Evolutionary conservation across 495 filamentous ascomycete species (phyloP).

Genomic region (Sordaria brevicollis): DNA sequence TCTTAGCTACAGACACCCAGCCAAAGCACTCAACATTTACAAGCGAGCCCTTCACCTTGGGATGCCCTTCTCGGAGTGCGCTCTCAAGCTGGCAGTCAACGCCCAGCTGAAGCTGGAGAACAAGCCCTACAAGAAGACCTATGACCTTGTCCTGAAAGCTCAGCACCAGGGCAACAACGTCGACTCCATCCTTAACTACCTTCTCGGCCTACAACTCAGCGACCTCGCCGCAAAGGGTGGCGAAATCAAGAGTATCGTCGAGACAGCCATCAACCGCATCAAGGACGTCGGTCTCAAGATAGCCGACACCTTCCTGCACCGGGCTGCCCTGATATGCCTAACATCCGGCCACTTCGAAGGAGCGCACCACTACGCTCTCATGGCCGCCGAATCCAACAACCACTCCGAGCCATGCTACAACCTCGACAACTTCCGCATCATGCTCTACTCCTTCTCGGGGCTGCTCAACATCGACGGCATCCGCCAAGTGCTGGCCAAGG

Average conservation of each 20-base stretch:
- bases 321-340: conserved; percentile 25
- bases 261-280: conserved; percentile 7
- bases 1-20: conserved; percentile 9
- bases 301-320: conserved; percentile 20
- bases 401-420: conserved; percentile 20
- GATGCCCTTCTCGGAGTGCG: conserved; percentile 20
- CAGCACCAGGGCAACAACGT: conserved; percentile 25
- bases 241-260: background rate
- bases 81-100: conserved; percentile 29
- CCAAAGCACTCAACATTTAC: conserved; percentile 23
- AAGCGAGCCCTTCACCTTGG: conserved; percentile 19
- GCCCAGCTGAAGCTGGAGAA: conserved; percentile 22
- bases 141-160: conserved; percentile 22
- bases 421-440: conserved; percentile 27
- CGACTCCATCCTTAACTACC: conserved; percentile 19
- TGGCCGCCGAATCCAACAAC: conserved; percentile 20
- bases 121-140: conserved; percentile 9
- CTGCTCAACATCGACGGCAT: conserved; percentile 25
- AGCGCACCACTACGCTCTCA: conserved; percentile 24
- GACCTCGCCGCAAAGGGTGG: background rate
- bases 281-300: conserved; percentile 13
- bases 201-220: conserved; percentile 14
- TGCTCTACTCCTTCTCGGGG: conserved; percentile 27
- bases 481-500: conserved; percentile 17
- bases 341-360: conserved; percentile 15